Base-by-base conservation (phyloP, 2,329 filamentous ascomycete species). In the Pyricularia sp. region DNA sequence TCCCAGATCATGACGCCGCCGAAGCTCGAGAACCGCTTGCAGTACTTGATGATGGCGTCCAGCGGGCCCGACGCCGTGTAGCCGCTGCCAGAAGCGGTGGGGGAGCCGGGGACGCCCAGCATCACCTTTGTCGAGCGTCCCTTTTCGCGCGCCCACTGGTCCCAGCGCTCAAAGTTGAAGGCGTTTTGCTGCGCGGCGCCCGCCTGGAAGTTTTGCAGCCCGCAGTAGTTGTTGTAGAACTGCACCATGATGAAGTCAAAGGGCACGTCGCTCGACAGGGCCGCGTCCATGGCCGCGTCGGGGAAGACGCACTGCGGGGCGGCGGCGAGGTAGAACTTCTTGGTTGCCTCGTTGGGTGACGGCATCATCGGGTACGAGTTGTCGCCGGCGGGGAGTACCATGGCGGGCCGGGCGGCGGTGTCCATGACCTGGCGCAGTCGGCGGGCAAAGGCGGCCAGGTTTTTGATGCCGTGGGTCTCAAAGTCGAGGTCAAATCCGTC, bases 401-500 rank as follows among this genome's bases (percentile, higher is more conserved):
- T 82, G 26, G 78, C 80, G 0, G 42, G 25, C 5, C 23, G 1
- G 0, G 74, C 78, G 63, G 84, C 82, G 25, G 79, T 78, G 72
- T 87, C 81, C 82, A 89, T 88, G 42, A 83, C 77, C 20, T 76
- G 73, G 33, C 88, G 85, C 11, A 92, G 82, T 68, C 83, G 80
- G 55, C 82, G 79, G 1, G 84, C 88, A 72, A 92, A 91, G 1
- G 85, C 78, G 0, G 81, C 82, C 79, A 90, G 87, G 78, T 91
- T 88, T 65, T 77, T 77, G 17, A 85, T 84, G 2, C 78, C 83
- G 2, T 78, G 77, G 4, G 85, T 81, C 78, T 93, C 90, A 71
- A 93, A 88, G 76, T 93, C 91, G 71, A 93, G 87, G 78, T 93
- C 91, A 76, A 93, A 92, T 4, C 91, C 91, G 76, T 93, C 90